Evolutionary conservation across 2,329 filamentous ascomycete genomes (phyloP).

Genomic region (Ilyonectria mors-panacis): DNA sequence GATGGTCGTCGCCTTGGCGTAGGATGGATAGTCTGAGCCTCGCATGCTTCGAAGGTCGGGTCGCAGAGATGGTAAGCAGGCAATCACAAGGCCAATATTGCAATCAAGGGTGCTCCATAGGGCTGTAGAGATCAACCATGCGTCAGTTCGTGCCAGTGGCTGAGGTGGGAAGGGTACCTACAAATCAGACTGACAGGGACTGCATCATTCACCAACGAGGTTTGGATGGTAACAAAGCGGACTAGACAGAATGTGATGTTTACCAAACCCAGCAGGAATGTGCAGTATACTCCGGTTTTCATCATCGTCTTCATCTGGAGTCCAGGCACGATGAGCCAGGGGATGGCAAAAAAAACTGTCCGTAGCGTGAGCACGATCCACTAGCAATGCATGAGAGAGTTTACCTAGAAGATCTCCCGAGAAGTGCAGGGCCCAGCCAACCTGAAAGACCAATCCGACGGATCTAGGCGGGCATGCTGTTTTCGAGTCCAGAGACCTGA

Average conservation of each 20-base stretch:
- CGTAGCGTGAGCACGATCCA: neutral
- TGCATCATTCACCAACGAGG: neutral
- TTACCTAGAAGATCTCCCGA: slow-evolving; percentile 28
- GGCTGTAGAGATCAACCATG: neutral
- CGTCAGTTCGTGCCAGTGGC: neutral
- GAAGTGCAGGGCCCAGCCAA: slow-evolving; percentile 30
- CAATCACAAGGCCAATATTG: neutral
- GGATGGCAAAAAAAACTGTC: neutral
- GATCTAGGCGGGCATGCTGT: neutral
- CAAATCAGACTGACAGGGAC: neutral
- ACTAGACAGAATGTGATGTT: neutral
- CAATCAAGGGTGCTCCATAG: neutral
- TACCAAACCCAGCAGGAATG: neutral
- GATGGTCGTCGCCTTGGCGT: neutral
- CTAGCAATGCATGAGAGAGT: too few relatives aligned
- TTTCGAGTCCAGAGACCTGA: neutral
- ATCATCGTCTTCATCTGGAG: neutral
- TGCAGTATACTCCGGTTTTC: neutral
- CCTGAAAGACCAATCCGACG: neutral
- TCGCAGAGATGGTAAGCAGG: neutral
- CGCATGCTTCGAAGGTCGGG: neutral
- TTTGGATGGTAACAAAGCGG: neutral
- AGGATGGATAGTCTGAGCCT: neutral
- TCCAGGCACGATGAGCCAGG: neutral
- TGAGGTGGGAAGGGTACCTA: neutral